Evolutionary conservation across 1,284 basidiomycete genomes (phyloP).

Genomic region (Gomphus sp.): DNA sequence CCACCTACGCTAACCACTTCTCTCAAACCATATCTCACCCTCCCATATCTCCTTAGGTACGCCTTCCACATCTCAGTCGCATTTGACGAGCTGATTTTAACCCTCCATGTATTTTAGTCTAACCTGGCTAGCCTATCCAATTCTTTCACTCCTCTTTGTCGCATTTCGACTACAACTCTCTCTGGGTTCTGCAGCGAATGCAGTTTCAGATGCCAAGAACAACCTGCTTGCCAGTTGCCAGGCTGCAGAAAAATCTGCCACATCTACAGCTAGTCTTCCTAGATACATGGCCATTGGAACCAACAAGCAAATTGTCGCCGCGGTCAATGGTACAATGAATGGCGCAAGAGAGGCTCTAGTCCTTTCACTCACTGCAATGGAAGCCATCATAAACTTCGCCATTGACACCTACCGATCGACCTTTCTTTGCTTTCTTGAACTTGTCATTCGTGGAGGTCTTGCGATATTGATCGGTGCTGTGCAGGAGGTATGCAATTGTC

Average conservation of each 20-base stretch:
- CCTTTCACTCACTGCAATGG: slow-evolving; percentile 71
- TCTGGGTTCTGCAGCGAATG: slow-evolving; percentile 56
- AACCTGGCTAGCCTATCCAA: slow-evolving; percentile 76
- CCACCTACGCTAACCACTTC: slow-evolving; percentile 14
- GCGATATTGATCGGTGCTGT: slow-evolving; percentile 76
- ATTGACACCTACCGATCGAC: slow-evolving; percentile 88
- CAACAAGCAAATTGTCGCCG: slow-evolving; percentile 69
- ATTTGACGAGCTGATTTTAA: not conserved
- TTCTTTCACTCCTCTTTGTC: slow-evolving; percentile 82
- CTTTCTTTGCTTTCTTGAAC: slow-evolving; percentile 86
- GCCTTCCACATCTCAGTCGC: not conserved
- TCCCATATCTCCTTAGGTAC: slow-evolving; percentile 57
- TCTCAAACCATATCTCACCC: slow-evolving; percentile 75
- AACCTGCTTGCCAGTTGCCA: slow-evolving; percentile 71
- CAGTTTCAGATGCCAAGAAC: slow-evolving; percentile 59
- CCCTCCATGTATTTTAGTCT: slow-evolving; percentile 34
- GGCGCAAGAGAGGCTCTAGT: slow-evolving; percentile 68
- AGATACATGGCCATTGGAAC: slow-evolving; percentile 79
- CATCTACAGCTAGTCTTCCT: slow-evolving; percentile 76
- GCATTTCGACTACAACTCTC: slow-evolving; percentile 75
- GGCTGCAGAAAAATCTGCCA: slow-evolving; percentile 78
- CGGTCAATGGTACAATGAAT: slow-evolving; percentile 71
- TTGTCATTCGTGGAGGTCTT: slow-evolving; percentile 78
- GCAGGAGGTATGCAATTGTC: slow-evolving; percentile 50
- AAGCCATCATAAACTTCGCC: slow-evolving; percentile 84